Evolutionary conservation across 306 rosid genomes (phyloP).

Genomic region (Trifolium subterraneum): DNA sequence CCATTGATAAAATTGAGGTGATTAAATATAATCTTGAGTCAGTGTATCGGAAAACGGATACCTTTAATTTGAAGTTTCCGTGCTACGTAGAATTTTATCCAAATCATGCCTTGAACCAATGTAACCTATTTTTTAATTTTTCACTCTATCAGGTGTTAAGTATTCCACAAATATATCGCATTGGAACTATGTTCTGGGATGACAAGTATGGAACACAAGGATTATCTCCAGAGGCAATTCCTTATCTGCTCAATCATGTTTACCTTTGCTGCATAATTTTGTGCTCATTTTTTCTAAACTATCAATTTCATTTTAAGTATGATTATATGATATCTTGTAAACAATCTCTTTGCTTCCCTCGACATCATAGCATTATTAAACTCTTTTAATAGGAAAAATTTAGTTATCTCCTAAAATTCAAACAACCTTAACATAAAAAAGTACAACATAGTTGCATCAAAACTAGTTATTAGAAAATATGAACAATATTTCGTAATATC

Average conservation of each 20-base stretch:
- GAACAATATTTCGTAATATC: too few relatives aligned
- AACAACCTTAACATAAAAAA: too few relatives aligned
- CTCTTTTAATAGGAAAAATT: too few relatives aligned
- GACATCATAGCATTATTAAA: too few relatives aligned
- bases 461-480: too few relatives aligned
- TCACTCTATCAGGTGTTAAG: slow-evolving; percentile 64
- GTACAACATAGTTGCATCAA: too few relatives aligned
- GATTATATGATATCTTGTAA: too few relatives aligned
- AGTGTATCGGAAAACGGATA: not conserved
- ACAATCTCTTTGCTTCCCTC: too few relatives aligned
- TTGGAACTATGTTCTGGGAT: slow-evolving; percentile 96
- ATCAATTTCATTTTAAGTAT: too few relatives aligned
- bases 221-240: slow-evolving; percentile 71
- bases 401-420: too few relatives aligned
- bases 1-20: not conserved
- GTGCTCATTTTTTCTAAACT: not conserved
- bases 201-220: slow-evolving; percentile 89
- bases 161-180: slow-evolving; percentile 84
- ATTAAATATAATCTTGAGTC: not conserved
- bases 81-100: slow-evolving; percentile 4
- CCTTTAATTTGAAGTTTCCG: not conserved
- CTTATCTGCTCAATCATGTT: slow-evolving; percentile 20
- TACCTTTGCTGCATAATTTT: slow-evolving; percentile 24
- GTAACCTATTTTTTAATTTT: slow-evolving; percentile 15
- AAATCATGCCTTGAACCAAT: not conserved